Percentiles rank a stretch among this genome's conserved stretches.
Conservation (phyloP, 108 stramenopile genomes). For the Cyclotella atomus region DNA sequence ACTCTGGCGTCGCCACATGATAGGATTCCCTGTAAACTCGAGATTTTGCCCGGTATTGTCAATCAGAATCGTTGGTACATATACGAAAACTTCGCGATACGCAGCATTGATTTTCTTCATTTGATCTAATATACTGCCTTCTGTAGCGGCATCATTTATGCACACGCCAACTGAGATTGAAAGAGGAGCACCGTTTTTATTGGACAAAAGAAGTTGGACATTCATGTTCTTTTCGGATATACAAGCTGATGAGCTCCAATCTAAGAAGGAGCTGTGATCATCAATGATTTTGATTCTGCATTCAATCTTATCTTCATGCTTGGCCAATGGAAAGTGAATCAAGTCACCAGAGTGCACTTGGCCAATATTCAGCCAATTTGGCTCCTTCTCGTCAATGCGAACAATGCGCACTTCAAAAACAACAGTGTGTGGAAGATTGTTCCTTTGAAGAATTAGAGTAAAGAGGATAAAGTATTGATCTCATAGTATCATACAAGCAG, state of each 20-base stretch:
- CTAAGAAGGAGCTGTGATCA: constrained; percentile 40
- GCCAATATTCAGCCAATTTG: constrained; percentile 59
- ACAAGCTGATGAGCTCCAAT: constrained; percentile 54
- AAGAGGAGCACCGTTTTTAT: constrained; percentile 26
- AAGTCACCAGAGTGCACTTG: constrained; percentile 48
- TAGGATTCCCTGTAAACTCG: constrained; percentile 42
- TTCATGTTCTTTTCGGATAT: constrained; percentile 20
- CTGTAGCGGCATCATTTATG: background rate
- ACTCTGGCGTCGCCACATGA: background rate
- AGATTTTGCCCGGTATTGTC: constrained; percentile 59
- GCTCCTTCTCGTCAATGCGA: background rate
- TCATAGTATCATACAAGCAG: background rate
- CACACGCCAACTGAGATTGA: constrained; percentile 50
- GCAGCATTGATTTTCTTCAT: background rate
- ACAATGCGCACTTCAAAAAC: constrained; percentile 58
- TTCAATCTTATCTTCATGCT: constrained; percentile 42
- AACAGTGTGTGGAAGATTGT: constrained; percentile 59
- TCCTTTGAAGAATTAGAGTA: constrained; percentile 44
- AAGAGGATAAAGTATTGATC: constrained; percentile 47
- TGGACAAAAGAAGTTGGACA: background rate
- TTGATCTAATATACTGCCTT: background rate
- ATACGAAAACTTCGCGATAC: constrained; percentile 44
- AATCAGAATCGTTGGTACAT: constrained; percentile 62
- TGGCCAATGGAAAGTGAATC: constrained; percentile 55
- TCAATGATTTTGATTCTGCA: constrained; percentile 50